Evolutionary conservation across 768 basidiomycete genomes (phyloP).

Genomic region (Cystoderma amianthinum): DNA sequence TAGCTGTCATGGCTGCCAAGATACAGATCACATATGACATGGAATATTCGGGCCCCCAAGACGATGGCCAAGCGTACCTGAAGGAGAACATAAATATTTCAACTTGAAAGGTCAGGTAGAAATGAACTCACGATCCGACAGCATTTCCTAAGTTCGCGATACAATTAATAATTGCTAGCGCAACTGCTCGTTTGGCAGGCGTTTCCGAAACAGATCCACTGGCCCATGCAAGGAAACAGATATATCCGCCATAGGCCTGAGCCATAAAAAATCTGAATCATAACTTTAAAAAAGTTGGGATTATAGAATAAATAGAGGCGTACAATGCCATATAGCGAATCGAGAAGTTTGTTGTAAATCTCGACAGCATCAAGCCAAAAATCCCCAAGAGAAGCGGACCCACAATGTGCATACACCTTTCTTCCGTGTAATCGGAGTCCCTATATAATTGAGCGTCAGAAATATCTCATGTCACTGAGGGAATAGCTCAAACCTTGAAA

Average conservation of each 20-base stretch:
- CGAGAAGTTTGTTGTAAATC: constrained; percentile 53
- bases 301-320: constrained; percentile 11
- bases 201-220: constrained; percentile 50
- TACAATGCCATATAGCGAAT: constrained; percentile 64
- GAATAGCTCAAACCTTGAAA: constrained; percentile 26
- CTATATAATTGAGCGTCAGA: constrained; percentile 21
- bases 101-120: neutral
- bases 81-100: constrained; percentile 2
- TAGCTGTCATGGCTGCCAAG: constrained; percentile 39
- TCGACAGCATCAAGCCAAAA: constrained; percentile 61
- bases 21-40: constrained; percentile 73
- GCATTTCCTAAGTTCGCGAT: constrained; percentile 83
- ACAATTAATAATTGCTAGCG: constrained; percentile 76
- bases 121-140: constrained; percentile 60
- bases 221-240: constrained; percentile 53
- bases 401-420: constrained; percentile 66
- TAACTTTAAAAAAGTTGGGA: neutral
- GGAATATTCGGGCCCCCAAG: constrained; percentile 67
- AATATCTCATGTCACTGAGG: neutral
- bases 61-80: constrained; percentile 60
- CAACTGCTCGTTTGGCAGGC: constrained; percentile 80
- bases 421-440: constrained; percentile 64
- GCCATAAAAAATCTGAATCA: constrained; percentile 62
- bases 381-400: constrained; percentile 50
- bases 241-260: constrained; percentile 65